A percentile compares a stretch with the other conserved stretches of the same genome.
Conservation (phyloP, 306 rosid genomes). For the Crataegus laevigata region DNA sequence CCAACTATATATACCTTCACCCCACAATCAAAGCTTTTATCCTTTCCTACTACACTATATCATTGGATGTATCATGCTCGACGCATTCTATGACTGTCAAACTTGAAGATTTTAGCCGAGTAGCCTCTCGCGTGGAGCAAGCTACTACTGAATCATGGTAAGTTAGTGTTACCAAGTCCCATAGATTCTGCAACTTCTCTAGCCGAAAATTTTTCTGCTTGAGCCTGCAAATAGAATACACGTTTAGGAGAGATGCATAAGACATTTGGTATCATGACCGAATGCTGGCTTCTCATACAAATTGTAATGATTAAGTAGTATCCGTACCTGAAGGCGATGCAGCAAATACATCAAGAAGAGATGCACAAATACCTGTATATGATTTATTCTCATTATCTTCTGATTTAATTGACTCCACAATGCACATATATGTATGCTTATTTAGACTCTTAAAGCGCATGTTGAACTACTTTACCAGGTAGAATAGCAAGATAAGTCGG, state of each 20-base stretch:
- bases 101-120: not conserved
- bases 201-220: slow-evolving; percentile 61
- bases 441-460: not conserved
- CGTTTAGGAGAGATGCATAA: not conserved
- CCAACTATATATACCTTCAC: not conserved
- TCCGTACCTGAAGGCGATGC: slow-evolving; percentile 89
- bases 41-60: not conserved
- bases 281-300: not conserved
- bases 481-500: slow-evolving; percentile 65
- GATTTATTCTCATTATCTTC: slow-evolving; percentile 31
- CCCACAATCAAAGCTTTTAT: not conserved
- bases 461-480: slow-evolving; percentile 50
- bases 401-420: slow-evolving; percentile 8
- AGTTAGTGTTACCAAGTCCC: slow-evolving; percentile 65
- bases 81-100: not conserved
- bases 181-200: slow-evolving; percentile 84
- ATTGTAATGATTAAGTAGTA: not conserved
- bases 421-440: not conserved
- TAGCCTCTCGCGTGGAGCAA: slow-evolving; percentile 2
- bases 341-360: slow-evolving; percentile 93
- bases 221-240: slow-evolving; percentile 43
- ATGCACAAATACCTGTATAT: slow-evolving; percentile 83
- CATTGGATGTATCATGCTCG: not conserved
- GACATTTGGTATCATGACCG: not conserved
- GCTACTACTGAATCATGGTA: slow-evolving; percentile 45